Percentiles rank a stretch among this genome's conserved stretches.
phyloP scores from a whole-genome alignment of 306 rosid genomes.

The Dryas alaskensis region DNA sequence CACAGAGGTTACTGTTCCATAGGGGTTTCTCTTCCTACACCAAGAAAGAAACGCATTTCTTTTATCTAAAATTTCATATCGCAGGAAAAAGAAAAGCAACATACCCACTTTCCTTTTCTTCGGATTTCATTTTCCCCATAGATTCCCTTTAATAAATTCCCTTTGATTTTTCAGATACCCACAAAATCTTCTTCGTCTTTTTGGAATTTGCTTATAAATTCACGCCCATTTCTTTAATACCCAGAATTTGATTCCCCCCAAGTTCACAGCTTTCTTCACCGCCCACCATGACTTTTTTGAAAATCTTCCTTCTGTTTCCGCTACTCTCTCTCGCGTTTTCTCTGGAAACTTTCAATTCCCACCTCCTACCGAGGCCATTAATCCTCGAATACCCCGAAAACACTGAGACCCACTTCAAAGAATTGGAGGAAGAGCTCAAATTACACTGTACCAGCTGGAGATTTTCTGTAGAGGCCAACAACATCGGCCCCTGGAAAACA shows the following conservation, averaged over 20 bases:
- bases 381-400: conserved; percentile 47
- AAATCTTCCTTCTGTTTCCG: conserved; percentile 30
- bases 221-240: background rate
- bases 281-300: conserved; percentile 30
- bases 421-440: conserved; percentile 35
- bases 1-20: conserved; percentile 12
- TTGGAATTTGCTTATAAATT: background rate
- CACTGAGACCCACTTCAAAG: conserved; percentile 22
- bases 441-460: conserved; percentile 74
- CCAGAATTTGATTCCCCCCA: background rate
- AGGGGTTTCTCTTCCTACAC: conserved; percentile 2
- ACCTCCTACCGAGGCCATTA: conserved; percentile 51
- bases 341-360: conserved; percentile 34
- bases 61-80: background rate
- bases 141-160: conserved; percentile 8
- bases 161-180: conserved; percentile 1
- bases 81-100: background rate
- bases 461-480: conserved; percentile 76
- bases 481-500: conserved; percentile 61
- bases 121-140: background rate
- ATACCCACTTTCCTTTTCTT: background rate
- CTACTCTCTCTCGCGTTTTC: conserved; percentile 42
- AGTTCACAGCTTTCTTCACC: background rate
- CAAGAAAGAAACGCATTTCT: background rate
- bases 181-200: background rate